Percentiles rank a stretch among this genome's conserved stretches.
These are phyloP conservation scores for Pichiaceae sp. DNA, from an alignment of 1,139 yeast genomes.

Conservation along the genomic window DNA sequence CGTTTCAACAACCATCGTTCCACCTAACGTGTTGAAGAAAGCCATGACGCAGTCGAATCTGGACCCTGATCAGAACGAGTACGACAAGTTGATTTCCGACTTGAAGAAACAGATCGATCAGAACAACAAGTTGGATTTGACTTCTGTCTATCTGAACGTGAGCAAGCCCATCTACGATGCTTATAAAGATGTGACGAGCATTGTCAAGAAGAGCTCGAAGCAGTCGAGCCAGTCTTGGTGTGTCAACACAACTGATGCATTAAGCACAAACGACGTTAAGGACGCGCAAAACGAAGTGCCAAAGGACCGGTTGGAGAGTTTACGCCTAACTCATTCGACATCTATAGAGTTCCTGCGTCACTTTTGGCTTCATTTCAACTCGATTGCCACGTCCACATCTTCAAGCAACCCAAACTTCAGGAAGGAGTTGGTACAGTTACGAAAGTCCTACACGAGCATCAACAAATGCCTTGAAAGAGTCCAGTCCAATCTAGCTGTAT, in stretches of 20 bases:
- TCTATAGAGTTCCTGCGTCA: conserved; percentile 64
- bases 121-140: conserved; percentile 28
- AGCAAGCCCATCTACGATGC: conserved; percentile 38
- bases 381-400: conserved; percentile 23
- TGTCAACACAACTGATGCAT: conserved; percentile 7
- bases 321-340: conserved; percentile 52
- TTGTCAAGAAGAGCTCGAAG: conserved; percentile 50
- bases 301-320: conserved; percentile 27
- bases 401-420: conserved; percentile 46
- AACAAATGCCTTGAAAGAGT: conserved; percentile 39
- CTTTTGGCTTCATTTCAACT: conserved; percentile 57
- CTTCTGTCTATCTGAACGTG: conserved; percentile 29
- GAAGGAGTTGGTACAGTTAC: conserved; percentile 26
- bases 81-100: conserved; percentile 20
- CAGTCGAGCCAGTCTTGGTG: conserved; percentile 40
- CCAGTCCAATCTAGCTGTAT: conserved; percentile 23
- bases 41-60: conserved; percentile 17
- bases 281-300: conserved; percentile 7
- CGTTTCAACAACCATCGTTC: conserved; percentile 20
- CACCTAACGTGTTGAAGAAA: conserved; percentile 13
- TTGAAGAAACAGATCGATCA: conserved; percentile 27
- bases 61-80: conserved; percentile 17
- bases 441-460: conserved; percentile 38
- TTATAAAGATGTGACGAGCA: conserved; percentile 37
- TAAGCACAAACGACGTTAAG: background rate